Evolutionary conservation across 2,329 filamentous ascomycete genomes (phyloP).

Genomic region (Alternaria sp.): DNA sequence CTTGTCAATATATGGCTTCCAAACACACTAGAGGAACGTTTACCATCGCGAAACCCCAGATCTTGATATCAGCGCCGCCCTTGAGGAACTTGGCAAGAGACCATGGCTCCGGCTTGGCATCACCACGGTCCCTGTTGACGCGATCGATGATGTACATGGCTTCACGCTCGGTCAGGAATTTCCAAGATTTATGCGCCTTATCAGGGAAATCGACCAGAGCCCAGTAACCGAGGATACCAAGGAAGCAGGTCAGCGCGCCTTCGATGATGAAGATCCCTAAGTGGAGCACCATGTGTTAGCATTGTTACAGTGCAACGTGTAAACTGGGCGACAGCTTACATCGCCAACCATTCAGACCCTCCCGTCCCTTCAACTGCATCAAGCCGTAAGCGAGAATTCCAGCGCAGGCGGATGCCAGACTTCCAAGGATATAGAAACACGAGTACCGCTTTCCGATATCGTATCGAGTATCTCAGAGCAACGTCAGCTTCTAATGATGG

Average conservation of each 20-base stretch:
- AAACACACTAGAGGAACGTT: conserved; percentile 1
- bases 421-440: conserved; percentile 73
- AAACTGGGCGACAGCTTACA: conserved; percentile 38
- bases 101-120: conserved; percentile 61
- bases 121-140: conserved; percentile 63
- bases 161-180: conserved; percentile 59
- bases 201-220: conserved; percentile 59
- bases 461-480: conserved; percentile 57
- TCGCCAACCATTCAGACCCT: conserved; percentile 56
- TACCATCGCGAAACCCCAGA: conserved; percentile 63
- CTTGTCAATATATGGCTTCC: conserved; percentile 22
- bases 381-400: conserved; percentile 75
- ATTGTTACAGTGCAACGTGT: neutral
- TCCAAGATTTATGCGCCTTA: conserved; percentile 53
- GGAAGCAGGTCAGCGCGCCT: conserved; percentile 52
- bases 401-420: conserved; percentile 70
- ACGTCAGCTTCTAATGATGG: neutral
- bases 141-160: conserved; percentile 60
- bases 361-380: conserved; percentile 69
- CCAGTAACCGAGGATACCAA: conserved; percentile 54
- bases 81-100: conserved; percentile 58
- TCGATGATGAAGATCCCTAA: conserved; percentile 58
- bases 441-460: conserved; percentile 76
- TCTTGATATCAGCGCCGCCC: conserved; percentile 60
- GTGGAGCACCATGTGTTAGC: conserved; percentile 46